phyloP scores from a whole-genome alignment of 208 protist species.

The Naegleria gruberi region DNA sequence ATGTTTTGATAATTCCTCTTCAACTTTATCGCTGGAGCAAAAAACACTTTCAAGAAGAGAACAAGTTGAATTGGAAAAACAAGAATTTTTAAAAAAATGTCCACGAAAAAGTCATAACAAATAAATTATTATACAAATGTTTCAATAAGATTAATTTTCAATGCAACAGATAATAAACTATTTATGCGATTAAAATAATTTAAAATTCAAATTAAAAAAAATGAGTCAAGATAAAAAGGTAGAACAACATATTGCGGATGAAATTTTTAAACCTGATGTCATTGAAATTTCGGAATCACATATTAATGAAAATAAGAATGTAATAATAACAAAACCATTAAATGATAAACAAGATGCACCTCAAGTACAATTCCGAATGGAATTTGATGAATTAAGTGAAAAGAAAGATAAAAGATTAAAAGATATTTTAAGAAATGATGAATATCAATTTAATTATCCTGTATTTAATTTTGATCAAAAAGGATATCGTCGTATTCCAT shows the following conservation, averaged over 20 bases:
- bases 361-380: not conserved
- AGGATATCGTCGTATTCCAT: not conserved
- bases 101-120: too few relatives aligned
- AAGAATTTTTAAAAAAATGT: not conserved
- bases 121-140: too few relatives aligned
- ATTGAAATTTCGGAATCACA: too few relatives aligned
- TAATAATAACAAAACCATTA: too few relatives aligned
- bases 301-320: too few relatives aligned
- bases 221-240: too few relatives aligned
- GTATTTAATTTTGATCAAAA: not conserved
- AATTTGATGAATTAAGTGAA: not conserved
- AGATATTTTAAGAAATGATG: not conserved
- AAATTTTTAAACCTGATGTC: too few relatives aligned
- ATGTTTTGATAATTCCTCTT: not conserved
- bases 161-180: too few relatives aligned
- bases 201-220: too few relatives aligned
- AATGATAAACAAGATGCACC: not conserved
- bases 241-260: too few relatives aligned
- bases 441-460: constrained; percentile 1
- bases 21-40: not conserved
- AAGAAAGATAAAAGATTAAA: not conserved
- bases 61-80: not conserved
- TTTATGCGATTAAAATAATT: too few relatives aligned
- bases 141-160: too few relatives aligned
- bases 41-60: not conserved